Evolutionary conservation across 1,284 basidiomycete species (phyloP), one percentile per base, ranked within the genome.

Genomic region (Volvariella volvacea): DNA sequence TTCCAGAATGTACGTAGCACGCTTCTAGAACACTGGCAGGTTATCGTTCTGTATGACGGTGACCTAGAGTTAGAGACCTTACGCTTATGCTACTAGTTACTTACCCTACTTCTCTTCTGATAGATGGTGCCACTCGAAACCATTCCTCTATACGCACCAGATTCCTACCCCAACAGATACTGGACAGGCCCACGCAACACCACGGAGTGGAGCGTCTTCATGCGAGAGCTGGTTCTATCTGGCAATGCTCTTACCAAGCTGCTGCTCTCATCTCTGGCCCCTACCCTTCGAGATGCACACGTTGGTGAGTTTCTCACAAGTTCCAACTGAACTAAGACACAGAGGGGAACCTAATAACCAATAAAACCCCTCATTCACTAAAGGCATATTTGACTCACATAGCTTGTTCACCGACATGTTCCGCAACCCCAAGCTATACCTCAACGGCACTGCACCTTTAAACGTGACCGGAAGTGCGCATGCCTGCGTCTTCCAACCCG

Each of bases 361-460:
- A 31, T 9, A 31, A n/a, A n/a, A n/a, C n/a, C n/a, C n/a, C 25
- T 6, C 21, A 15, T 10, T 39, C 42, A 28, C 20, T 21, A 8
- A 48, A 76, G 74, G 67, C 3, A 54, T 74, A 8, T 78, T 79
- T 52, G 75, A 78, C 54, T 74, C 74, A 1, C 67, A 78, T 53
- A 55, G 60, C 6, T 61, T 80, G 9, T 78, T 81, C 62, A 55
- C 64, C 28, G 75, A 80, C 52, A 80, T 80, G 61, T 64, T 67
- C 47, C 55, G 62, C 19, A 59, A 69, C 41, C 78, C 78, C 2
- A 52, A 60, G 2, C 50, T 56, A 10, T 81, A 76, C 51, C 57
- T 81, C 37, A 80, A 81, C 45, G 78, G 78, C 12, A 80, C 76
- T 1, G 76, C 66, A 1, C 73, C 77, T 8, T 58, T 74, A 42